Conservation (phyloP, 495 filamentous ascomycete species). For the Penicillium verhagenii region DNA sequence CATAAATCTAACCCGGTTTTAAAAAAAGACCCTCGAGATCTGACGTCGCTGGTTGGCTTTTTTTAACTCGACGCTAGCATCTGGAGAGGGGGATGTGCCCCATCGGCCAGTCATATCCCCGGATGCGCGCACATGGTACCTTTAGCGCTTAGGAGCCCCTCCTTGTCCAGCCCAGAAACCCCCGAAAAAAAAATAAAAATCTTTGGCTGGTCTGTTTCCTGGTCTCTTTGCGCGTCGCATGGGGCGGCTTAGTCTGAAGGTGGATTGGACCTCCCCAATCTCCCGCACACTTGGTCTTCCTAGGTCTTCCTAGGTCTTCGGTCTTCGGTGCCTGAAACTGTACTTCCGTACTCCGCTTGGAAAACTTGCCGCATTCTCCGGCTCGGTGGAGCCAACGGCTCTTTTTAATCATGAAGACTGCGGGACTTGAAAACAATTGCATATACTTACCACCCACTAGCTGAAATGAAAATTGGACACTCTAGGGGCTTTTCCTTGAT, state of each 20-base stretch:
- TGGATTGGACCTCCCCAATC: too few species aligned
- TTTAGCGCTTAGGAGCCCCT: background rate
- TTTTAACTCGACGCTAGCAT: conserved; percentile 10
- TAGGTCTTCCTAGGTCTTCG: too few species aligned
- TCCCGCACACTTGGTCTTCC: too few species aligned
- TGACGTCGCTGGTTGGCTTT: conserved; percentile 1
- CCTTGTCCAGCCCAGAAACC: background rate
- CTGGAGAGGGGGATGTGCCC: background rate
- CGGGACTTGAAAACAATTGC: background rate
- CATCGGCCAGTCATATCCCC: conserved; percentile 10
- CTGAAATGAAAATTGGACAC: background rate
- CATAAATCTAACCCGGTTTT: too few species aligned
- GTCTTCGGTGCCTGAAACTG: too few species aligned
- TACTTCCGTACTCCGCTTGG: too few species aligned
- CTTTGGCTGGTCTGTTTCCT: too few species aligned
- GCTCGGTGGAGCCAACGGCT: background rate
- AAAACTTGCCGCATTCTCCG: background rate
- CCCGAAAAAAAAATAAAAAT: too few species aligned
- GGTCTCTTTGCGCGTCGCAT: background rate
- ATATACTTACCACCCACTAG: background rate
- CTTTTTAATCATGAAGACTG: background rate
- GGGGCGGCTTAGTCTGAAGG: background rate
- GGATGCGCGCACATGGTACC: conserved; percentile 3
- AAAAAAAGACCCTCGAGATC: background rate
- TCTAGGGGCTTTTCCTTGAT: too few species aligned